phyloP scores from a whole-genome alignment of 140 eudicot genomes.

The Artemisia princeps region DNA sequence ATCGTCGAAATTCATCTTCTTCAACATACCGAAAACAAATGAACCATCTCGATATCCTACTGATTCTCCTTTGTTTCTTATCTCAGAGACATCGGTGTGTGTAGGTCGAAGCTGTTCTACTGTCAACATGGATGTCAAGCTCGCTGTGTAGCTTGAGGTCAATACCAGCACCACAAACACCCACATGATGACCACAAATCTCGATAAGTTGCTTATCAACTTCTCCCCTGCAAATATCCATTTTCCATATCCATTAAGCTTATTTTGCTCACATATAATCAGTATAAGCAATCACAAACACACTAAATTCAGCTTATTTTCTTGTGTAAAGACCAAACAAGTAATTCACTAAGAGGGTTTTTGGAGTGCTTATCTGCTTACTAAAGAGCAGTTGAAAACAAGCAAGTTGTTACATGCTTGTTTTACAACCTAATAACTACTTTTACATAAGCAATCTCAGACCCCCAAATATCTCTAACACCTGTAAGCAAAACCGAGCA shows the following conservation, averaged over 20 bases:
- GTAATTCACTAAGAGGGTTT: not conserved
- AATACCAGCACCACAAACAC: constrained; percentile 54
- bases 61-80: constrained; percentile 32
- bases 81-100: constrained; percentile 30
- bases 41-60: constrained; percentile 55
- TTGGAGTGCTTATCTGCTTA: not conserved
- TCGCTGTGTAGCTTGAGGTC: constrained; percentile 64
- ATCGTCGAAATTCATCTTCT: constrained; percentile 24
- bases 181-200: constrained; percentile 60
- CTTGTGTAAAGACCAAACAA: not conserved
- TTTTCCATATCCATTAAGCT: not conserved
- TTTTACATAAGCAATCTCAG: too few relatives aligned
- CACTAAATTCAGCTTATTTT: too few relatives aligned
- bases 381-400: too few relatives aligned
- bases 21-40: constrained; percentile 31
- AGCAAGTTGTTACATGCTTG: too few relatives aligned
- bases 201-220: constrained; percentile 35
- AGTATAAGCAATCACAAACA: too few relatives aligned
- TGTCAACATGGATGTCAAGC: constrained; percentile 55
- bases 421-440: too few relatives aligned
- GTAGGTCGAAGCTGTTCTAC: constrained; percentile 41
- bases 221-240: constrained; percentile 28
- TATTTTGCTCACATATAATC: not conserved
- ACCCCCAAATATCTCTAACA: too few relatives aligned
- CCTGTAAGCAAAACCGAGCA: too few relatives aligned